Evolutionary conservation across 192 early-diverging fungal species (phyloP).

Genomic region (Spizellomyces sp.): DNA sequence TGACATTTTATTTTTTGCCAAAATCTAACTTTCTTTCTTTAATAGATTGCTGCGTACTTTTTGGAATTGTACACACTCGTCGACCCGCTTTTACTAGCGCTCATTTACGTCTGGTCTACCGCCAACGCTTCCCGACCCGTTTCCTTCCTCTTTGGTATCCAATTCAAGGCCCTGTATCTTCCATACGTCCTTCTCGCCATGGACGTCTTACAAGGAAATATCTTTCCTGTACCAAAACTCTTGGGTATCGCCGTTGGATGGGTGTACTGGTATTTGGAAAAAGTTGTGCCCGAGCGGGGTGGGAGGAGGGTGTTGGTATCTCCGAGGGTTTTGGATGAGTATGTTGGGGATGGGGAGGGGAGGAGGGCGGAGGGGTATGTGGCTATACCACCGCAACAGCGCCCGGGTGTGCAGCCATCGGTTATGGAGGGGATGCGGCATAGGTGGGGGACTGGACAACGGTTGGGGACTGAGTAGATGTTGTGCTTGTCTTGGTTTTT

Average conservation of each 20-base stretch:
- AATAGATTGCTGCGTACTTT: constrained; percentile 32
- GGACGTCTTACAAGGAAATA: constrained; percentile 38
- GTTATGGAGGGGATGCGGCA: no score
- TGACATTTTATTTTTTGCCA: neutral
- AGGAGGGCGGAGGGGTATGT: neutral
- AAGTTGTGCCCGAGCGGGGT: no score
- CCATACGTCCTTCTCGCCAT: constrained; percentile 69
- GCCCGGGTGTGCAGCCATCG: no score
- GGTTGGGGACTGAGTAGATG: no score
- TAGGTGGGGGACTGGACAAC: no score
- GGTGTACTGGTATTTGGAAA: constrained; percentile 73
- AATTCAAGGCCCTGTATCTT: constrained; percentile 73
- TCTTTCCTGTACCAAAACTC: constrained; percentile 50
- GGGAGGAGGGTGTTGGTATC: no score
- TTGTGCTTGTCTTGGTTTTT: no score
- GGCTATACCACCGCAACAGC: neutral
- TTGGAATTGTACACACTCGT: constrained; percentile 2
- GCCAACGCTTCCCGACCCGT: constrained; percentile 58
- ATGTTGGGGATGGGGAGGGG: constrained; percentile 2
- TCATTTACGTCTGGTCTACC: constrained; percentile 80
- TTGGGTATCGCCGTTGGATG: constrained; percentile 72
- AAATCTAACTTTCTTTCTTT: neutral
- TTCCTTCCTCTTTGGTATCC: constrained; percentile 73
- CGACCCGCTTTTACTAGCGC: constrained; percentile 58
- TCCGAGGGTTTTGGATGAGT: neutral